A percentile compares a stretch with the other conserved stretches of the same genome.
Evolutionary conservation across 176 grass and related monocot genomes (phyloP).

Genomic region (Avena sativa): DNA sequence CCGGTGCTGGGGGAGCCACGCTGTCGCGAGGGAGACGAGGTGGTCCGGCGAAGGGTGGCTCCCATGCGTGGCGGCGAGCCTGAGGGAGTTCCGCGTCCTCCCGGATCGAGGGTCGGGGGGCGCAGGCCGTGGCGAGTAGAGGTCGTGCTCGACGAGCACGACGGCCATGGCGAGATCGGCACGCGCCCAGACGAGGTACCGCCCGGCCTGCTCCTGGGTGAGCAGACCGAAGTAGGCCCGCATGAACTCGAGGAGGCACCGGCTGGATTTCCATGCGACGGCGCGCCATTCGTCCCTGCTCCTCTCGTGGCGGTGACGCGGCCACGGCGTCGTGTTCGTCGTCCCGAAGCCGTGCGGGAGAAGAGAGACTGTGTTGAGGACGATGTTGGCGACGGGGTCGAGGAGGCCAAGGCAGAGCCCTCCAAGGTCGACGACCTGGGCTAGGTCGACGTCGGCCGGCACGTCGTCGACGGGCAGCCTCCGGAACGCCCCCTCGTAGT

Average conservation of each 20-base stretch:
- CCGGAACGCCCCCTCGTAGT: background rate
- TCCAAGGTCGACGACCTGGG: background rate
- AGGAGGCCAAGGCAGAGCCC: slow-evolving; percentile 3
- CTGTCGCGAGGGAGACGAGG: background rate
- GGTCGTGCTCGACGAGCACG: background rate
- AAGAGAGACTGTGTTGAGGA: background rate
- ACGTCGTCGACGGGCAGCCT: background rate
- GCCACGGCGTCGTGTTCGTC: background rate
- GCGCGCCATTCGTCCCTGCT: background rate
- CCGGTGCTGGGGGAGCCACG: background rate
- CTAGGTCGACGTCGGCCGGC: background rate
- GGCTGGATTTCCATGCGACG: background rate
- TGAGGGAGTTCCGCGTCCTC: background rate
- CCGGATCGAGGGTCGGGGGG: background rate
- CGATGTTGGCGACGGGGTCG: background rate
- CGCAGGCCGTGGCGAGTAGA: background rate
- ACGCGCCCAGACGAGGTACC: background rate
- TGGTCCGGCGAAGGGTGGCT: background rate
- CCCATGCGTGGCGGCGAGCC: background rate
- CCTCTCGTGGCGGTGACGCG: background rate
- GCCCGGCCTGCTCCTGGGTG: slow-evolving; percentile 3
- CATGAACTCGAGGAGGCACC: slow-evolving; percentile 1
- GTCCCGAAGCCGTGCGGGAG: background rate
- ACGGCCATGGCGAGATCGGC: background rate
- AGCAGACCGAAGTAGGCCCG: background rate